Evolutionary conservation across 345 rosid genomes (phyloP).

Genomic region (Eucalyptus pauciflora): DNA sequence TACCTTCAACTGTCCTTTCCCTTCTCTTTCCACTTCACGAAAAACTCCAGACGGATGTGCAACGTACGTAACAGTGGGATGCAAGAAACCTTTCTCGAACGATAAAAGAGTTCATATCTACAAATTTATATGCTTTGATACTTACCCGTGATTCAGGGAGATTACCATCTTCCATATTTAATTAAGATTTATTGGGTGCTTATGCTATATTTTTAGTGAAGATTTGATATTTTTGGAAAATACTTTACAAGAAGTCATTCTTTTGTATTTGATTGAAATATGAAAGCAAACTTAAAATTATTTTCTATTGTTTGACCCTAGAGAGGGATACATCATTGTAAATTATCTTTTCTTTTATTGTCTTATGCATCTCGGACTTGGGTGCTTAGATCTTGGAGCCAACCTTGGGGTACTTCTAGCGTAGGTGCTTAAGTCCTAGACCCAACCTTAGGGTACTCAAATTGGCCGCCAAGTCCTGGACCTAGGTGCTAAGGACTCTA

Average conservation of each 20-base stretch:
- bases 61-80: neutral
- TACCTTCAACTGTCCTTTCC: neutral
- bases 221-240: neutral
- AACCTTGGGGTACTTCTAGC: neutral
- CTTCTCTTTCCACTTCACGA: neutral
- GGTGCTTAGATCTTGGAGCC: neutral
- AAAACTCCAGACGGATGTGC: neutral
- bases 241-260: neutral
- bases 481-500: neutral
- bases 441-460: neutral
- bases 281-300: neutral
- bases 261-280: neutral
- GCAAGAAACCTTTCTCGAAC: neutral
- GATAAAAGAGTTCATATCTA: neutral
- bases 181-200: neutral
- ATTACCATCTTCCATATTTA: neutral
- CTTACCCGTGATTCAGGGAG: neutral
- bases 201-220: neutral
- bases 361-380: neutral
- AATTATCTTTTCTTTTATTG: neutral
- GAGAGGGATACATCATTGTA: neutral
- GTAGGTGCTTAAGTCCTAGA: neutral
- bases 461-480: fast-evolving
- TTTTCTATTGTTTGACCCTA: neutral
- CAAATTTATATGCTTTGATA: neutral